Evolutionary conservation across 805 yeast species (phyloP).

Genomic region (Pichia californica): DNA sequence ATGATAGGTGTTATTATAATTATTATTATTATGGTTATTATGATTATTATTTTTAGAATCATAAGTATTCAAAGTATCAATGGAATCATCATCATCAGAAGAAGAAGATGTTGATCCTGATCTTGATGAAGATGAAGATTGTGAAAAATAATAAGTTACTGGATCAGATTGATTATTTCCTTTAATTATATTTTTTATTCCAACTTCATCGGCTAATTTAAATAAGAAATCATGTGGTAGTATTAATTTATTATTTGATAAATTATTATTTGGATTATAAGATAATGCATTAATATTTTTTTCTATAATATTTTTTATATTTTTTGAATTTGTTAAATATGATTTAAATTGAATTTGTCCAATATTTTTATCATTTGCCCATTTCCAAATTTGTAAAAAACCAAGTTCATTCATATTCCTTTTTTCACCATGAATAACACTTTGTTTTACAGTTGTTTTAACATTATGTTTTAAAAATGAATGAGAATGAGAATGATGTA

Average conservation of each 20-base stretch:
- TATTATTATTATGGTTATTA: too few species aligned
- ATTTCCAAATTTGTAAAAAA: slow-evolving; percentile 8
- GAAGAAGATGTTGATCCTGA: not conserved
- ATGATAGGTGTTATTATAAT: too few species aligned
- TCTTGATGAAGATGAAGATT: not conserved
- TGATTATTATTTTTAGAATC: too few species aligned
- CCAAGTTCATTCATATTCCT: slow-evolving; percentile 7
- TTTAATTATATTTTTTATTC: not conserved
- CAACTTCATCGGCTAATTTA: slow-evolving; percentile 4
- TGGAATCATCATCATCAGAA: not conserved
- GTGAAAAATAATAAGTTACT: not conserved
- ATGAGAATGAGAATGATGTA: not conserved
- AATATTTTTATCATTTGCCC: not conserved
- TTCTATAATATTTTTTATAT: slow-evolving; percentile 1
- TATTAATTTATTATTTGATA: not conserved
- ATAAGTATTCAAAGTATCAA: too few species aligned
- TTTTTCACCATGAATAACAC: slow-evolving; percentile 6
- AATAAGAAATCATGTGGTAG: slow-evolving; percentile 7
- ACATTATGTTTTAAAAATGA: not conserved
- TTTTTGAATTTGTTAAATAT: slow-evolving; percentile 6
- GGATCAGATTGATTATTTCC: not conserved
- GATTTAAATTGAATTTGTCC: slow-evolving; percentile 6
- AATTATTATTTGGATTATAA: not conserved
- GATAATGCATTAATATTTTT: not conserved
- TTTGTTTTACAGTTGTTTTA: slow-evolving; percentile 2